Conservation (phyloP, 345 rosid species). For the Arabidopsis thaliana region DNA sequence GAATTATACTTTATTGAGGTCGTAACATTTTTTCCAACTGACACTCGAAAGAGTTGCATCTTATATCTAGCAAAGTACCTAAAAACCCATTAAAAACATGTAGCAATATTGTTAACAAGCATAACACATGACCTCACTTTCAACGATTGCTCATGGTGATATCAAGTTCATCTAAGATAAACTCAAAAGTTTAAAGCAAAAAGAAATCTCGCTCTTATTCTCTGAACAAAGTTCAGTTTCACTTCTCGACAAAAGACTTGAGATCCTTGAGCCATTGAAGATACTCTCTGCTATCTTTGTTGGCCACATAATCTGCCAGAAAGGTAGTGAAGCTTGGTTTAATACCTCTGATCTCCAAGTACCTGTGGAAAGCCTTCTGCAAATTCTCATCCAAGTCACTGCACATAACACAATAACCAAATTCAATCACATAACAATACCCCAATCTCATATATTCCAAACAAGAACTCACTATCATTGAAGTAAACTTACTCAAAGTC, state of each 20-base stretch:
- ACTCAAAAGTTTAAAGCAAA: constrained; percentile 9
- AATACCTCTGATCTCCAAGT: constrained; percentile 73
- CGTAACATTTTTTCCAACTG: background rate
- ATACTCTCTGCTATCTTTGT: constrained; percentile 68
- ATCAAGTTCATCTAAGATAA: background rate
- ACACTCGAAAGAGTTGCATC: background rate
- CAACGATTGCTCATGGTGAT: constrained; percentile 10
- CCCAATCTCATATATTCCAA: background rate
- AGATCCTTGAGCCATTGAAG: constrained; percentile 62
- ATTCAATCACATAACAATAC: constrained; percentile 28
- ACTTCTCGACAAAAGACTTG: constrained; percentile 57
- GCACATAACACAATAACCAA: constrained; percentile 14
- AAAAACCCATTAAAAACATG: background rate
- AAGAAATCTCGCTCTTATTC: constrained; percentile 7
- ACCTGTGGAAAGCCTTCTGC: constrained; percentile 67
- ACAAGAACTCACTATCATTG: background rate
- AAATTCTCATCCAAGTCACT: constrained; percentile 77
- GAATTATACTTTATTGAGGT: background rate
- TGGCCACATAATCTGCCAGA: constrained; percentile 55
- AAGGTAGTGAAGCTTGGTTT: constrained; percentile 51
- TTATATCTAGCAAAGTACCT: background rate
- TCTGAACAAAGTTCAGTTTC: constrained; percentile 17
- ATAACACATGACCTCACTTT: background rate
- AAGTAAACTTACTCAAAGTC: constrained; percentile 58
- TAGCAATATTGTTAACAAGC: background rate